Evolutionary conservation across 2,329 filamentous ascomycete species (phyloP), one percentile per base, ranked within the genome.

Genomic region (Cordyceps fumosorosea): DNA sequence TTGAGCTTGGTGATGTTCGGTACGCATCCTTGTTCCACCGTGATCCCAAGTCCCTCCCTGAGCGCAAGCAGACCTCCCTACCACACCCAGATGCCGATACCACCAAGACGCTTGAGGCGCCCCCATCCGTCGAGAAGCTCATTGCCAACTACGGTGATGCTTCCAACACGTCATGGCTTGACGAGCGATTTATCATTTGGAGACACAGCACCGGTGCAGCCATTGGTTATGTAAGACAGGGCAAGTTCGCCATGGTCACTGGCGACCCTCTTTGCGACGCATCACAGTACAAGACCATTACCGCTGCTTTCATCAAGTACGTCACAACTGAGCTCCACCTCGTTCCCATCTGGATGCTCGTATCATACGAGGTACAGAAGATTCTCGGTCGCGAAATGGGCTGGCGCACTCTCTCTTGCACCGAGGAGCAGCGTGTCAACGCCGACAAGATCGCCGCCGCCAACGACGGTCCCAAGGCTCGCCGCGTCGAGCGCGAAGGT

Each of bases 91-190:
- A 96, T 67, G 89, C 92, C 7, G 92, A 92, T 71, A 97, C 93
- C 0, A 82, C 76, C 14, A 76, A 77, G 66, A 71, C 72, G 53
- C 75, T 75, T 62, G 80, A 78, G 70, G 80, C 87, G 56, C 78
- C 89, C 60, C 92, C 92, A 57, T 82, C 90, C 0, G 73, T 97
- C 5, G 90, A 93, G 72, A 89, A 96, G 71, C 86, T 97, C 48
- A 92, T 97, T 73, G 91, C 91, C 71, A 97, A 97, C 74, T 97
- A 97, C 68, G 93, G 93, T 65, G 93, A 97, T 74, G 91, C 93
- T 2, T 92, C 91, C 55, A 96, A 96, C 70, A 97, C 93, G 0
- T 95, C 91, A 0, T 97, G 92, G 91, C 84, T 95, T 8, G 93
- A 97, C 72, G 89, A 92, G 7, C 87, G 91, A 7, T 96, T 93